Evolutionary conservation across 176 grass and related monocot genomes (phyloP).

Genomic region (Pontederia paniculata): DNA sequence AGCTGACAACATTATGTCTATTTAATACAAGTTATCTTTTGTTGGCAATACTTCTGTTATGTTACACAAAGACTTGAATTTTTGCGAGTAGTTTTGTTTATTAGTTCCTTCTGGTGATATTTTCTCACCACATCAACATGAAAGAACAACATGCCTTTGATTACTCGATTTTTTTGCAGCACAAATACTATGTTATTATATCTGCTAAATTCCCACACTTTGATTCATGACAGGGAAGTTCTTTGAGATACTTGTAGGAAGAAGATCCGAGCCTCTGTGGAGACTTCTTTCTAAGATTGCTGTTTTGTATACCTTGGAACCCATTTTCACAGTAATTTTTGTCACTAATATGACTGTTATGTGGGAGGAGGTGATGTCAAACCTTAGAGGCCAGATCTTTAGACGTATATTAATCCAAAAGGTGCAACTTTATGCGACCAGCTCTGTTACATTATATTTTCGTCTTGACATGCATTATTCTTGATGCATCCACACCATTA

Average conservation of each 20-base stretch:
- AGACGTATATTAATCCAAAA: slow-evolving; percentile 91
- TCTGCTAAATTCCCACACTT: background rate
- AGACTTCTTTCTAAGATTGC: slow-evolving; percentile 71
- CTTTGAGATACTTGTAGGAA: slow-evolving; percentile 83
- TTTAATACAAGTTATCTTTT: too few species aligned
- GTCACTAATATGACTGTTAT: slow-evolving; percentile 75
- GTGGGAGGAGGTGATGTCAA: slow-evolving; percentile 85
- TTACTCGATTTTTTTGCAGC: too few species aligned
- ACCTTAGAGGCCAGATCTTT: slow-evolving; percentile 80
- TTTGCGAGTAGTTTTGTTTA: too few species aligned
- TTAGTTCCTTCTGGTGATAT: too few species aligned
- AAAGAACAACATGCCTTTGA: too few species aligned
- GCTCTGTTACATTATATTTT: background rate
- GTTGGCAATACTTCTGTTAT: too few species aligned
- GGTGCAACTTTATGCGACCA: slow-evolving; percentile 25
- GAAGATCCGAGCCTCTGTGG: slow-evolving; percentile 43
- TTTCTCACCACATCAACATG: too few species aligned
- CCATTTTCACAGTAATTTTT: slow-evolving; percentile 74
- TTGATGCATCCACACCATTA: background rate
- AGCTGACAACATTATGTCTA: too few species aligned
- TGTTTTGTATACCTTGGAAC: slow-evolving; percentile 61
- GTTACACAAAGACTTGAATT: too few species aligned
- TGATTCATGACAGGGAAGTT: slow-evolving; percentile 52
- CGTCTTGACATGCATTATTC: background rate
- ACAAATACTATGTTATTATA: background rate